A percentile compares a stretch with the other conserved stretches of the same genome.
These are phyloP conservation scores for Skeletonema tropicum DNA, from an alignment of 108 stramenopile species.

Conservation along the genomic window DNA sequence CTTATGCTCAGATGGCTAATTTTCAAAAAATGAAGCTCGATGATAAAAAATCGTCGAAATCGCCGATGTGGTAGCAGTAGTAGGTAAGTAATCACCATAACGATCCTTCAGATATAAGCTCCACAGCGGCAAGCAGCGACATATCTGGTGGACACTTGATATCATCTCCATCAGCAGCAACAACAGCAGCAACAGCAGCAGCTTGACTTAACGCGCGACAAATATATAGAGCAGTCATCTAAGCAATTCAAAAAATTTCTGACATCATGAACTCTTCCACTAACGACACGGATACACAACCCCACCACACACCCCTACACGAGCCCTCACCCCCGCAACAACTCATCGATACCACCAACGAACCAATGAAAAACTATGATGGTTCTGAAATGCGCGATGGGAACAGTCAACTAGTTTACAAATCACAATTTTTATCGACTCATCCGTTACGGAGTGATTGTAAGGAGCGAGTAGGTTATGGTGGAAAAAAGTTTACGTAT, in stretches of 20 bases:
- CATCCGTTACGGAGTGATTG: conserved; percentile 48
- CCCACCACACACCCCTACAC: neutral
- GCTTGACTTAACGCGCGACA: too few species aligned
- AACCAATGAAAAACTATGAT: conserved; percentile 54
- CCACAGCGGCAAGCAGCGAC: too few species aligned
- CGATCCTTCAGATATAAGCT: too few species aligned
- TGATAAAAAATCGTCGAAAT: too few species aligned
- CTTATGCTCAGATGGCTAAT: too few species aligned
- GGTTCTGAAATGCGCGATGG: conserved; percentile 46
- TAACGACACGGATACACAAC: neutral
- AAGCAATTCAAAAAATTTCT: neutral
- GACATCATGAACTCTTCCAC: neutral
- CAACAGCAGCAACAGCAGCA: too few species aligned
- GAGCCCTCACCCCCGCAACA: neutral
- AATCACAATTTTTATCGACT: conserved; percentile 50
- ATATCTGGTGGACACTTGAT: too few species aligned
- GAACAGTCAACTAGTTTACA: conserved; percentile 32
- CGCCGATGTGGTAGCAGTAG: too few species aligned
- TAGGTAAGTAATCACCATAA: too few species aligned
- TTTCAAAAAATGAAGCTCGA: too few species aligned
- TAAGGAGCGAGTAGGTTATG: conserved; percentile 52
- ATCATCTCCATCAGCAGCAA: too few species aligned
- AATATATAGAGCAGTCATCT: too few species aligned
- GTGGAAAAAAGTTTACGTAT: conserved; percentile 47
- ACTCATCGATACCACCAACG: conserved; percentile 28